Evolutionary conservation across 352 stramenopile species (phyloP).

Genomic region (Pythium vanterpoolii): DNA sequence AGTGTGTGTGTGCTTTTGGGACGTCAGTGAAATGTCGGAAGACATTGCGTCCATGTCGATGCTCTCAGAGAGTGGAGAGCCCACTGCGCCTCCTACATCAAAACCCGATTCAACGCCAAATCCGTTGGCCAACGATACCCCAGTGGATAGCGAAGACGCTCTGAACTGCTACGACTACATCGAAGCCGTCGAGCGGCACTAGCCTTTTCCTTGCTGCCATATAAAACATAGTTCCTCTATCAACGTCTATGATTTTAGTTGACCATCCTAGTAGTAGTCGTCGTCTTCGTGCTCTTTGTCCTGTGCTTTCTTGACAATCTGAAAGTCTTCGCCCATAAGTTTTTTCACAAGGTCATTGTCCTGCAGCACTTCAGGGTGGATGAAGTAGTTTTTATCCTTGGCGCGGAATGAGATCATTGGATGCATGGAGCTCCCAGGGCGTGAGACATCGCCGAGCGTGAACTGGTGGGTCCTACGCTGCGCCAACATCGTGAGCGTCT

Average conservation of each 20-base stretch:
- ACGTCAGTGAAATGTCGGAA: constrained; percentile 66
- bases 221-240: neutral
- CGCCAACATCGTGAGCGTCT: constrained; percentile 38
- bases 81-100: neutral
- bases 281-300: constrained; percentile 14
- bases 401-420: constrained; percentile 84
- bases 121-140: constrained; percentile 34
- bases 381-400: constrained; percentile 64
- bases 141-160: constrained; percentile 54
- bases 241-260: neutral
- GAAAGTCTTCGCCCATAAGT: constrained; percentile 41
- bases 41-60: constrained; percentile 54
- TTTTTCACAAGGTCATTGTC: constrained; percentile 59
- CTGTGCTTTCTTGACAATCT: constrained; percentile 13
- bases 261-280: constrained; percentile 16
- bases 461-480: constrained; percentile 52
- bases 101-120: neutral
- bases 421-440: constrained; percentile 64
- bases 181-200: constrained; percentile 56
- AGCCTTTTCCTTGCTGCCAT: no score
- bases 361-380: constrained; percentile 72
- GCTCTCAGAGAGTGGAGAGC: constrained; percentile 47
- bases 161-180: constrained; percentile 88
- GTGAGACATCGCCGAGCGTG: constrained; percentile 52
- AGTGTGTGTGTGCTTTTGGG: neutral